These are phyloP conservation scores for Pseudoperonospora humuli DNA, from an alignment of 352 stramenopile genomes.

Conservation along the genomic window DNA sequence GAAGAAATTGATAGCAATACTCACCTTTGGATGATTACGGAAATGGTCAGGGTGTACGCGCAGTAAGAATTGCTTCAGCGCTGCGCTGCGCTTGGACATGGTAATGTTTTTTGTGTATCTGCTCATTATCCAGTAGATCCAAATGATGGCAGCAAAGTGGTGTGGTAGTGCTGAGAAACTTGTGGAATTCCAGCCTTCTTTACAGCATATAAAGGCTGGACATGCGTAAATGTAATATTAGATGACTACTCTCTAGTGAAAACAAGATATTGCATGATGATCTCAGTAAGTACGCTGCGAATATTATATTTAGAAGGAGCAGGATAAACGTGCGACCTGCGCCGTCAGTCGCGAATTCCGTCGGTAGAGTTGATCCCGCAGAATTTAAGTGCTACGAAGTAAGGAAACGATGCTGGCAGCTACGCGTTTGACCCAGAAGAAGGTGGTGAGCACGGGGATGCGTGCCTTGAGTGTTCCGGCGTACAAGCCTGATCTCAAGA, in stretches of 20 bases:
- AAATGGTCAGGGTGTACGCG: too few species aligned
- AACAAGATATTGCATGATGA: neutral
- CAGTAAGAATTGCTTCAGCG: too few species aligned
- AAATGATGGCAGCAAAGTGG: neutral
- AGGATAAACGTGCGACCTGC: conserved; percentile 19
- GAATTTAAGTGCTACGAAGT: conserved; percentile 6
- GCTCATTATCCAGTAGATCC: neutral
- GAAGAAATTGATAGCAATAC: too few species aligned
- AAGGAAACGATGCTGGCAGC: conserved; percentile 25
- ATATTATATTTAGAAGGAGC: conserved; percentile 2
- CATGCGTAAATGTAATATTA: neutral
- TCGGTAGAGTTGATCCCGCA: conserved; percentile 10
- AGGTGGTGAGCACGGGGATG: conserved; percentile 30
- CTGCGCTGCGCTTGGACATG: too few species aligned
- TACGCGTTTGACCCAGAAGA: conserved; percentile 26
- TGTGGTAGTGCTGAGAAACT: neutral
- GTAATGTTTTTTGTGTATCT: too few species aligned
- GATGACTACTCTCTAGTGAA: neutral
- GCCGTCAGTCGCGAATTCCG: conserved; percentile 34
- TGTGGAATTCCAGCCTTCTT: neutral
- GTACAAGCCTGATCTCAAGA: conserved; percentile 61
- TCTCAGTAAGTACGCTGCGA: conserved; percentile 14
- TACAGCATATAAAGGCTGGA: neutral
- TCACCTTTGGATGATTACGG: too few species aligned
- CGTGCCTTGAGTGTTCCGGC: conserved; percentile 51